A percentile compares a stretch with the other conserved stretches of the same genome.
Evolutionary conservation across 257 asterid species (phyloP).

Genomic region (Solanum piurae): DNA sequence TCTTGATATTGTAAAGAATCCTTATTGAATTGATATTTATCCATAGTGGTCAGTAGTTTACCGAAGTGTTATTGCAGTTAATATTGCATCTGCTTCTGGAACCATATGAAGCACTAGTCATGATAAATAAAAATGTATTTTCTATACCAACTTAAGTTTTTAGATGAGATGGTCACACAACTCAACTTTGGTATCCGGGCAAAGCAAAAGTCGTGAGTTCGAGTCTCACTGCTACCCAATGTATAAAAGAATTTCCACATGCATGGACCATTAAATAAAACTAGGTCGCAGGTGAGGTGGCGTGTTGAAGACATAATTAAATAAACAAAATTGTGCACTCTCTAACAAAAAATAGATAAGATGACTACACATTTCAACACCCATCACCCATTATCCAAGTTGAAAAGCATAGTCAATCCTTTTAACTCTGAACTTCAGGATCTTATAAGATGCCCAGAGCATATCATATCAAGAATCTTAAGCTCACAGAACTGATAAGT

Average conservation of each 20-base stretch:
- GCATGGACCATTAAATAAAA: background rate
- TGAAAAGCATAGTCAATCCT: background rate
- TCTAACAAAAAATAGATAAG: background rate
- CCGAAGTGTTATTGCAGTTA: background rate
- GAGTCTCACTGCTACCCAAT: background rate
- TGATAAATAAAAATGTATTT: background rate
- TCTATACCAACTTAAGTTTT: background rate
- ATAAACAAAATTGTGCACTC: background rate
- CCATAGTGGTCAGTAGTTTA: background rate
- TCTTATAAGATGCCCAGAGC: background rate
- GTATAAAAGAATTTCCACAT: background rate
- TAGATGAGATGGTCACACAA: background rate
- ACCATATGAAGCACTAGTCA: slow-evolving; percentile 1
- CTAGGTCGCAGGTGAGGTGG: background rate
- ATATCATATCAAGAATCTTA: background rate
- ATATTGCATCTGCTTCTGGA: background rate
- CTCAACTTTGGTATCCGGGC: background rate
- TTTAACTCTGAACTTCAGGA: background rate
- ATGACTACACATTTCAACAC: background rate
- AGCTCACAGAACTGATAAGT: background rate
- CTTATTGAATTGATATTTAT: background rate
- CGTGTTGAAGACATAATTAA: background rate
- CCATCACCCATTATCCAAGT: background rate
- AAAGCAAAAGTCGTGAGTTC: background rate
- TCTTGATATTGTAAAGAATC: background rate